A percentile compares a stretch with the other conserved stretches of the same genome.
Evolutionary conservation across 345 rosid species (phyloP).

Genomic region (Gossypium herbaceum): DNA sequence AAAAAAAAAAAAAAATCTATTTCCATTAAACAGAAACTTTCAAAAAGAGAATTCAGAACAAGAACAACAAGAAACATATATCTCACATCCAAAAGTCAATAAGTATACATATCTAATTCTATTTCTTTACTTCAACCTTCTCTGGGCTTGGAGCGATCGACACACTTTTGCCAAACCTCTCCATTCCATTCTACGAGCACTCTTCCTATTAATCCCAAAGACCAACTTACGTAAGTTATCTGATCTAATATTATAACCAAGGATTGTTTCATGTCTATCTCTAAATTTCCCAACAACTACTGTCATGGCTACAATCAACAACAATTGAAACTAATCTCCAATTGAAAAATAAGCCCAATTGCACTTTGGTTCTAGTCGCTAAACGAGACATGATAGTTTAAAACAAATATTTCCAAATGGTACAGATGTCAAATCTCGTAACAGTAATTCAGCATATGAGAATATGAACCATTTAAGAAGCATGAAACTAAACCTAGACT

Average conservation of each 20-base stretch:
- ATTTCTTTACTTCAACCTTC: neutral
- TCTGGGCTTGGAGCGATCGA: neutral
- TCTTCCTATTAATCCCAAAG: neutral
- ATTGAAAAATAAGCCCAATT: neutral
- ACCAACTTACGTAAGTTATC: neutral
- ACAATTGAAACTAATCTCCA: neutral
- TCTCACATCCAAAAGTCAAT: neutral
- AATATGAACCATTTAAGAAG: neutral
- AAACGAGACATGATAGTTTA: neutral
- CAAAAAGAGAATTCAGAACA: neutral
- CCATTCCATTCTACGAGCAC: neutral
- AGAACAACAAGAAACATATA: neutral
- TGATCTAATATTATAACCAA: neutral
- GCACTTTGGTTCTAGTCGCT: neutral
- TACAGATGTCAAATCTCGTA: neutral
- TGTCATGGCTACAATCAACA: neutral
- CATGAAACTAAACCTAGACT: neutral
- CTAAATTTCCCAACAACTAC: neutral
- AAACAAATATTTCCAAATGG: neutral
- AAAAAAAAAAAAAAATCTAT: neutral
- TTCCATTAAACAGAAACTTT: constrained; percentile 7
- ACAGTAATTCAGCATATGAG: neutral
- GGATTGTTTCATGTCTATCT: neutral
- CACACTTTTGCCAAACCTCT: neutral
- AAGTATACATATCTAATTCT: neutral